Percentiles rank a stretch among this genome's conserved stretches.
phyloP scores from a whole-genome alignment of 164 flowering plant genomes.

The Annona squamosa region DNA sequence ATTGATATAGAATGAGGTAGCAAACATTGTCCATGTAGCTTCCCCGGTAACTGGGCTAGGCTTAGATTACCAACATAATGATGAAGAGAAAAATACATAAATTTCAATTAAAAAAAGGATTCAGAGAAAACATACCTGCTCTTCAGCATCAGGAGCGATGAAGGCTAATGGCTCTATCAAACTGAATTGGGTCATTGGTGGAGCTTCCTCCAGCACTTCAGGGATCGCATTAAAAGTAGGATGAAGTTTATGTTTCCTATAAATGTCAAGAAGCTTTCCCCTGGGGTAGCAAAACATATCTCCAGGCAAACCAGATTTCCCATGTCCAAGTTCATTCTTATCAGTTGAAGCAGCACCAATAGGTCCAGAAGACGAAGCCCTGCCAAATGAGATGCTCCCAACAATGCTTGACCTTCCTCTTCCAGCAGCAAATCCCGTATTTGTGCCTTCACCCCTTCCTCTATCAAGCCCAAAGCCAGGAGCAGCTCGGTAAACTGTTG shows the following conservation, averaged over 20 bases:
- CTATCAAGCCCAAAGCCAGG: conserved; percentile 84
- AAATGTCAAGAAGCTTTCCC: conserved; percentile 87
- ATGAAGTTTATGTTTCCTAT: conserved; percentile 48
- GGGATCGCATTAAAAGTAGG: conserved; percentile 36
- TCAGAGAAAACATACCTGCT: conserved; percentile 46
- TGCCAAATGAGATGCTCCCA: conserved; percentile 22
- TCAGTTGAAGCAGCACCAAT: conserved; percentile 42
- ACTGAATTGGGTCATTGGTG: conserved; percentile 36
- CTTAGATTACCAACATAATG: no score
- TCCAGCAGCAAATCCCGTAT: conserved; percentile 65
- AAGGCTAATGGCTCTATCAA: conserved; percentile 72
- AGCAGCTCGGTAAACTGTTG: conserved; percentile 65
- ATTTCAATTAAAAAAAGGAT: background rate
- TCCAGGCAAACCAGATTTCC: conserved; percentile 28
- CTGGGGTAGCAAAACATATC: conserved; percentile 65
- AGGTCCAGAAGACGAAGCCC: conserved; percentile 34
- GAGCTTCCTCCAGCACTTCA: conserved; percentile 43
- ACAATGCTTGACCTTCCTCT: conserved; percentile 56
- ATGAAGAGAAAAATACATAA: background rate
- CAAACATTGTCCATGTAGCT: no score
- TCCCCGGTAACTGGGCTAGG: no score
- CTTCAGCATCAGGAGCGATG: conserved; percentile 67
- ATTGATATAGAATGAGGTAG: no score
- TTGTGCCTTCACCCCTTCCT: conserved; percentile 54
- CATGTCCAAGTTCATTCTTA: conserved; percentile 32